A percentile compares a stretch with the other conserved stretches of the same genome.
Evolutionary conservation across 257 asterid genomes (phyloP).

Genomic region (Penstemon newberryi): DNA sequence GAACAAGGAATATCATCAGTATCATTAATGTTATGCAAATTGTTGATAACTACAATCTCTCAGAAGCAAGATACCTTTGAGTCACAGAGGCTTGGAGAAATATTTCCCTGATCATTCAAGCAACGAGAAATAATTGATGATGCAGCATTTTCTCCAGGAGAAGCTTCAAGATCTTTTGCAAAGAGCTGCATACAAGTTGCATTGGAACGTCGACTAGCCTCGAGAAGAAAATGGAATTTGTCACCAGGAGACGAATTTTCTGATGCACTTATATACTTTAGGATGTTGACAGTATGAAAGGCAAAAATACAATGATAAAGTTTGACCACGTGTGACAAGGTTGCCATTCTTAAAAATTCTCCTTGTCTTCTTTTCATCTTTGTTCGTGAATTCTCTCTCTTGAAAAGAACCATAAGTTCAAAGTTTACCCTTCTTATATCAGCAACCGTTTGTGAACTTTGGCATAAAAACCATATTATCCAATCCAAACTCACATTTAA

Average conservation of each 20-base stretch:
- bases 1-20: slow-evolving; percentile 36
- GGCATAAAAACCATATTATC: too few relatives aligned
- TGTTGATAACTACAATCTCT: slow-evolving; percentile 18
- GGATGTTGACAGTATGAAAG: slow-evolving; percentile 36
- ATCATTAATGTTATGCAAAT: slow-evolving; percentile 20
- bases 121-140: slow-evolving; percentile 79
- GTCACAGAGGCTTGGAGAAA: slow-evolving; percentile 39
- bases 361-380: background rate
- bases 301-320: slow-evolving; percentile 11
- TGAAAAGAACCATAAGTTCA: background rate
- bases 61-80: slow-evolving; percentile 49
- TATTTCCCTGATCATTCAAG: slow-evolving; percentile 59
- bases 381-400: background rate
- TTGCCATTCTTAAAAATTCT: slow-evolving; percentile 19
- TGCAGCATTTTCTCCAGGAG: slow-evolving; percentile 86
- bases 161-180: slow-evolving; percentile 74
- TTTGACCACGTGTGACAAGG: slow-evolving; percentile 17
- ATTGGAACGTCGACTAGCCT: slow-evolving; percentile 90
- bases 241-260: slow-evolving; percentile 81
- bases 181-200: slow-evolving; percentile 77
- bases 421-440: too few relatives aligned
- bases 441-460: too few relatives aligned
- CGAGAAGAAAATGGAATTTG: slow-evolving; percentile 70
- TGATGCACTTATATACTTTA: slow-evolving; percentile 57
- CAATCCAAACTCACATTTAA: too few relatives aligned